Conservation (phyloP, 176 grass and related monocot species). For the Juncus inflexus region DNA sequence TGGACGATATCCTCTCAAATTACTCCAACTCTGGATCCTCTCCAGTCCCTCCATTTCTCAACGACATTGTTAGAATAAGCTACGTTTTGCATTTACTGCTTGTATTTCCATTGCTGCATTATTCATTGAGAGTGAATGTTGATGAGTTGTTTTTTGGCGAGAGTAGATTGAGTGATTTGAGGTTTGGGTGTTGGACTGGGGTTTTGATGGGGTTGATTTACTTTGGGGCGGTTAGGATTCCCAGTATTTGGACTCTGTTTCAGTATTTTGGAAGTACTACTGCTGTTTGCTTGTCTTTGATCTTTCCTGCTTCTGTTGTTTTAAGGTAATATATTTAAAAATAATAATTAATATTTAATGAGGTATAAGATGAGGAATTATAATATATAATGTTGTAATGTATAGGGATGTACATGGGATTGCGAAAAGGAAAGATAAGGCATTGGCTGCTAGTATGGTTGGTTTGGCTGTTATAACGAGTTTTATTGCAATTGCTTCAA, state of each 20-base stretch:
- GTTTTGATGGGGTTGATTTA: conserved; percentile 56
- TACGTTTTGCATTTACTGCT: conserved; percentile 85
- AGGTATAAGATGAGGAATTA: not conserved
- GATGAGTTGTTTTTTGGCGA: conserved; percentile 71
- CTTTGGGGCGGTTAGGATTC: conserved; percentile 49
- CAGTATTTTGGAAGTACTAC: conserved; percentile 67
- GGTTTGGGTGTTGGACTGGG: conserved; percentile 58
- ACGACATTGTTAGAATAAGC: conserved; percentile 78
- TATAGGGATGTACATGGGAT: conserved; percentile 72
- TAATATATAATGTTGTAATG: conserved; percentile 1
- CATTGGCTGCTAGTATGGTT: conserved; percentile 63
- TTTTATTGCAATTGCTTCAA: conserved; percentile 75
- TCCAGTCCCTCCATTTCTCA: conserved; percentile 48
- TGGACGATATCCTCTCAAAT: conserved; percentile 87
- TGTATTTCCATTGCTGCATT: conserved; percentile 84
- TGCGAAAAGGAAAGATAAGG: conserved; percentile 55
- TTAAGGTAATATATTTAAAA: conserved; percentile 40
- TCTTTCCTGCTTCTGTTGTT: conserved; percentile 78
- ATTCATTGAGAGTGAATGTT: conserved; percentile 73
- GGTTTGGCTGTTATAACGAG: conserved; percentile 66
- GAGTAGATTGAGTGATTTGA: conserved; percentile 31
- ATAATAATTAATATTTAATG: no score
- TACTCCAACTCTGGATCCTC: conserved; percentile 56
- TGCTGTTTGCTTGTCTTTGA: conserved; percentile 73
- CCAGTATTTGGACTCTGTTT: conserved; percentile 83